Base-by-base conservation (phyloP, 768 basidiomycete genomes). In the Suillus weaverae region DNA sequence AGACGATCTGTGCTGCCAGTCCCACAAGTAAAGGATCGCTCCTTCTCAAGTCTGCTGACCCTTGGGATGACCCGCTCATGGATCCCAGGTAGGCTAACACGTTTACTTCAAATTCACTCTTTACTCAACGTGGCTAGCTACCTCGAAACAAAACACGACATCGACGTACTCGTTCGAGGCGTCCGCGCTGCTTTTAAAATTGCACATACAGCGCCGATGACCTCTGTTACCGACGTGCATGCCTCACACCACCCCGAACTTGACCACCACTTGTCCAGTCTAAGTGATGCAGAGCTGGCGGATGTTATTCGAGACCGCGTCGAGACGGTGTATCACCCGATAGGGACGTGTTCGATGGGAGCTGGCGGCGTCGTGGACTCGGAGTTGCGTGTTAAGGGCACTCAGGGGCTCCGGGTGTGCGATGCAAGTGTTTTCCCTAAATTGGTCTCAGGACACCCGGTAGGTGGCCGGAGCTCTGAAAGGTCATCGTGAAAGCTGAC, bases 391-490 rank as follows among this genome's bases (percentile, higher is more conserved):
- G 83, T 86, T 41, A 75, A 83, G 46, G 85, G 84, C 5, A 68
- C 77, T 5, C 68, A 70, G 60, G 76, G 78, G 56, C 74, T 85
- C 55, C 64, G 84, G 20, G 76, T 86, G 16, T 83, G 74, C 20
- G 84, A 85, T 66, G 83, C 82, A 51, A 80, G 79, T 13, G 68
- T 84, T 32, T 79, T 79, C 63, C 82, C 84, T 50, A 78, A 72
- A 41, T 71, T 84, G 61, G 69, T 80, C 0, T 74, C 81, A 1
- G 81, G 82, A 26, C 84, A 85, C 62, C 81, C 83, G 69, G 82
- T 82, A 55, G 64, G 79, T 75, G 6, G 13, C 22, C 7, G 13
- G 32, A 30, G n/a, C 18, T 18, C 14, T 43, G 55, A 38, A 51
- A n/a, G 38, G 14, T 54, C 4, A 9, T n/a, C 14, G 35, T 4